These are phyloP conservation scores for Saccharomycopsis schoenii DNA, from an alignment of 805 yeast species.

Conservation along the genomic window DNA sequence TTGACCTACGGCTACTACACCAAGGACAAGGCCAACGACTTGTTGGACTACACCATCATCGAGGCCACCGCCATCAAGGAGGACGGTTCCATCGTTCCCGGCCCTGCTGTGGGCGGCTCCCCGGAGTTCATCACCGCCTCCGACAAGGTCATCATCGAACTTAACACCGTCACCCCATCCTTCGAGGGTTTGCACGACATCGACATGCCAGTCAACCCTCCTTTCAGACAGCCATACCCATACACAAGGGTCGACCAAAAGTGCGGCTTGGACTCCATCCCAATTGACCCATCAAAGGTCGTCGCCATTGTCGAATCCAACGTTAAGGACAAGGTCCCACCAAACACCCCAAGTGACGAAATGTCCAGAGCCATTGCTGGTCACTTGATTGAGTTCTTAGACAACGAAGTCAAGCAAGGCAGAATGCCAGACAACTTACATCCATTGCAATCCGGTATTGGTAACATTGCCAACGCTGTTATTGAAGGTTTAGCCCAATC, in stretches of 20 bases:
- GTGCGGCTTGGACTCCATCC: constrained; percentile 63
- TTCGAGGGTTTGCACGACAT: constrained; percentile 96
- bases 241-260: constrained; percentile 67
- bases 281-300: constrained; percentile 82
- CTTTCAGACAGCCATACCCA: constrained; percentile 83
- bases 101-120: constrained; percentile 97
- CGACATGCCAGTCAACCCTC: constrained; percentile 86
- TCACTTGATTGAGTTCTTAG: constrained; percentile 81
- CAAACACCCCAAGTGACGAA: constrained; percentile 81
- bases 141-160: constrained; percentile 85
- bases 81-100: constrained; percentile 89
- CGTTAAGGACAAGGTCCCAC: constrained; percentile 69
- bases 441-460: constrained; percentile 96
- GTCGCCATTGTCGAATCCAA: constrained; percentile 87
- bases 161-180: constrained; percentile 87
- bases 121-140: constrained; percentile 86
- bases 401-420: constrained; percentile 78
- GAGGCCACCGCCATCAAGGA: constrained; percentile 97
- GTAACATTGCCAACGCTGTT: constrained; percentile 97
- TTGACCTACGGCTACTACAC: constrained; percentile 90
- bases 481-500: constrained; percentile 91
- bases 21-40: constrained; percentile 44
- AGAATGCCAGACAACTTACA: constrained; percentile 88
- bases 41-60: constrained; percentile 78
- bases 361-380: constrained; percentile 72